These are phyloP conservation scores for Scutellaria barbata DNA, from an alignment of 257 asterid genomes.

Conservation along the genomic window DNA sequence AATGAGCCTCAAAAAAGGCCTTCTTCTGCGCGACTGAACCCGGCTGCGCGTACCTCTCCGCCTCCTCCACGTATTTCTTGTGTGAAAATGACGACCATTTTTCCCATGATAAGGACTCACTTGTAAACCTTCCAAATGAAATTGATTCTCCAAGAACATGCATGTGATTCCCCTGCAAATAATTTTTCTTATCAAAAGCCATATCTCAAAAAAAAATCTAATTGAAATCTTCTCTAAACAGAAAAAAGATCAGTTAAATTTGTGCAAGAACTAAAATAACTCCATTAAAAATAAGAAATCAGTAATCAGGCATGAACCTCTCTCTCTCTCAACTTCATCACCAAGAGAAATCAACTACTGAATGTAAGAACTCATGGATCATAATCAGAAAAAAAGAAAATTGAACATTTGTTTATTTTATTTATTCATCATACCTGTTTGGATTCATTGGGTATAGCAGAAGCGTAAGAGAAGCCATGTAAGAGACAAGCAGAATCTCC, in stretches of 20 bases:
- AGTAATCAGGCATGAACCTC: neutral
- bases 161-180: slow-evolving; percentile 64
- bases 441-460: slow-evolving; percentile 66
- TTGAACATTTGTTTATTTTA: neutral
- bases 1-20: slow-evolving; percentile 99
- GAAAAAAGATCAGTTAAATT: no score
- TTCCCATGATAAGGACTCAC: slow-evolving; percentile 85
- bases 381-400: neutral
- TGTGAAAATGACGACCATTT: slow-evolving; percentile 91
- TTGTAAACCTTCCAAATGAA: slow-evolving; percentile 79
- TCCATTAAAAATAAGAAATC: neutral
- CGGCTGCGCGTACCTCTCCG: slow-evolving; percentile 76
- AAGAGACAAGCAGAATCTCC: slow-evolving; percentile 84
- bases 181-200: neutral
- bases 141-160: slow-evolving; percentile 82
- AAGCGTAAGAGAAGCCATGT: slow-evolving; percentile 77
- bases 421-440: slow-evolving; percentile 51
- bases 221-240: no score
- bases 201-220: no score
- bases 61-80: slow-evolving; percentile 91
- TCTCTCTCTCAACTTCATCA: neutral
- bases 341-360: neutral
- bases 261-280: neutral
- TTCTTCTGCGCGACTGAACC: slow-evolving; percentile 96
- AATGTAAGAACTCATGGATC: neutral